Conservation (phyloP, 2,329 filamentous ascomycete species). For the Hirsutella thompsonii region DNA sequence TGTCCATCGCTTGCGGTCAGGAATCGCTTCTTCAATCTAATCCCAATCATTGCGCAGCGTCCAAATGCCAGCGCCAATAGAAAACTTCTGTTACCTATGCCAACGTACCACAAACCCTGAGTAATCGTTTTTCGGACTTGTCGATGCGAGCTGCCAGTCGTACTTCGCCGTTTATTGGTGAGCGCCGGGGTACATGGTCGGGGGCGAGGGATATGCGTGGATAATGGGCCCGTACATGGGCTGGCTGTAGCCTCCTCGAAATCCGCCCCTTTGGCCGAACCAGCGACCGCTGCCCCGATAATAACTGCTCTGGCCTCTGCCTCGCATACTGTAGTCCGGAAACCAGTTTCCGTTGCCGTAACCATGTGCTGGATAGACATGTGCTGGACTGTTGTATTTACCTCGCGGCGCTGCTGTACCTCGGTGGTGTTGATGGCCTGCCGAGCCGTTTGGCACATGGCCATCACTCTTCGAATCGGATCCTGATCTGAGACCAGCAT, state of each 20-base stretch:
- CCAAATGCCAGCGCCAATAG: too few species aligned
- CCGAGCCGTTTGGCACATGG: neutral
- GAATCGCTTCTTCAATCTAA: too few species aligned
- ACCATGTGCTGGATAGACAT: neutral
- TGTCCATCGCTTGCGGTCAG: too few species aligned
- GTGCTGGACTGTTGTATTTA: neutral
- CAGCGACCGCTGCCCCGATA: conserved; percentile 3
- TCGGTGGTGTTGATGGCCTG: neutral
- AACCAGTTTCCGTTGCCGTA: conserved; percentile 3
- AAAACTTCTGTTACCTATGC: too few species aligned
- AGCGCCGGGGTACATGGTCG: neutral
- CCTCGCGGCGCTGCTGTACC: neutral
- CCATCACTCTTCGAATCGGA: neutral
- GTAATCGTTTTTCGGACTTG: neutral
- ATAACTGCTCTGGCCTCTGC: conserved; percentile 5
- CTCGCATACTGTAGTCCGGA: conserved; percentile 6
- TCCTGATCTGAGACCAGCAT: neutral
- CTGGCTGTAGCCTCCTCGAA: neutral
- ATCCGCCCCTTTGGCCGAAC: neutral
- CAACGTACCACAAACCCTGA: too few species aligned
- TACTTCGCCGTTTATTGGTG: neutral
- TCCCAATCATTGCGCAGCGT: too few species aligned
- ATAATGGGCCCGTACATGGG: neutral
- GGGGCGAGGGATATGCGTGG: neutral
- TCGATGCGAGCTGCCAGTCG: too few species aligned